Conservation (phyloP, 768 basidiomycete species). For the Cystobasidium tubakii region DNA sequence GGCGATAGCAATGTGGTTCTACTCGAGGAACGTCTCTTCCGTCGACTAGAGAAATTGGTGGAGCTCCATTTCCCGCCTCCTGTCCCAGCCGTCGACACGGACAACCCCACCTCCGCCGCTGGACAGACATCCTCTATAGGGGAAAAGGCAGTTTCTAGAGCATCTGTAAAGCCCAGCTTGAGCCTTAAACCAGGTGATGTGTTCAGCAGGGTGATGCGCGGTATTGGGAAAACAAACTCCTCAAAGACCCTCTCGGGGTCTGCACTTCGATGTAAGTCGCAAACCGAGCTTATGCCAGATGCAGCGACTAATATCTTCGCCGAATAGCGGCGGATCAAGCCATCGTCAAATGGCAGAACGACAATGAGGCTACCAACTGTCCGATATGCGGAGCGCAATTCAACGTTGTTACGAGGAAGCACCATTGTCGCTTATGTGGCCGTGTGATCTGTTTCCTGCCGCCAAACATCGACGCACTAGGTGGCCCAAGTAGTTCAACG, state of each 20-base stretch:
- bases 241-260: background rate
- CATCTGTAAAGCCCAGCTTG: slow-evolving; percentile 30
- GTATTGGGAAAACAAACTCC: background rate
- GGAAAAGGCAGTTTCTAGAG: background rate
- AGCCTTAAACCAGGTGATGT: slow-evolving; percentile 21
- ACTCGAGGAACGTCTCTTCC: slow-evolving; percentile 20
- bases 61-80: slow-evolving; percentile 54
- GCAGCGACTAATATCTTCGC: background rate
- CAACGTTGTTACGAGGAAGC: slow-evolving; percentile 36
- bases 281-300: background rate
- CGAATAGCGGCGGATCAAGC: slow-evolving; percentile 69
- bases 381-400: slow-evolving; percentile 60
- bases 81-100: slow-evolving; percentile 32
- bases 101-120: slow-evolving; percentile 57
- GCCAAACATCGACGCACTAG: slow-evolving; percentile 13
- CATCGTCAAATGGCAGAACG: slow-evolving; percentile 93
- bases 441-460: slow-evolving; percentile 37
- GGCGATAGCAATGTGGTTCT: slow-evolving; percentile 54
- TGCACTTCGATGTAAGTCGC: slow-evolving; percentile 9
- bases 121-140: slow-evolving; percentile 59
- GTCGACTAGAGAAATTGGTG: slow-evolving; percentile 48
- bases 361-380: slow-evolving; percentile 68
- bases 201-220: slow-evolving; percentile 22
- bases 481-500: background rate
- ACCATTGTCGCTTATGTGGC: slow-evolving; percentile 40